Percentiles rank a stretch among this genome's conserved stretches.
Evolutionary conservation across 192 early-diverging fungal genomes (phyloP).

Genomic region (Cladochytrium replicatum): DNA sequence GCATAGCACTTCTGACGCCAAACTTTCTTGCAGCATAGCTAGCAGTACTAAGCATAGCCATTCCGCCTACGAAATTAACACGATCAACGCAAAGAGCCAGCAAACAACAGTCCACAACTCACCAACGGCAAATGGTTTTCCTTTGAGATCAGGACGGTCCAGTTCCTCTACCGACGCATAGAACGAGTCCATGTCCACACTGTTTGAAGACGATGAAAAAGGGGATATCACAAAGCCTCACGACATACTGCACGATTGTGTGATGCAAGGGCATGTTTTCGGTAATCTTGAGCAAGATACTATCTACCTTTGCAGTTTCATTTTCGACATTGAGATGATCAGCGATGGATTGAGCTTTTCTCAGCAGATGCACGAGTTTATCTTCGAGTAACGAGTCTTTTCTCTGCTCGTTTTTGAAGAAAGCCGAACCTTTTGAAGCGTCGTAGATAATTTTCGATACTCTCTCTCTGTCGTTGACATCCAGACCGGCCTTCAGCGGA

Average conservation of each 20-base stretch:
- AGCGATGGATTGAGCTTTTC: slow-evolving; percentile 23
- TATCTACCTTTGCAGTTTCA: slow-evolving; percentile 26
- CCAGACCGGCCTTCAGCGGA: slow-evolving; percentile 36
- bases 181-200: slow-evolving; percentile 39
- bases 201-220: slow-evolving; percentile 8
- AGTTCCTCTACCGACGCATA: slow-evolving; percentile 63
- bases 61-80: slow-evolving; percentile 1
- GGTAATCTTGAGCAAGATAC: slow-evolving; percentile 28
- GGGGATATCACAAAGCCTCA: slow-evolving; percentile 33
- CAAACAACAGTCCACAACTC: slow-evolving; percentile 3
- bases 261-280: slow-evolving; percentile 23
- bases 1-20: slow-evolving; percentile 62
- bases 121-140: slow-evolving; percentile 54
- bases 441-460: slow-evolving; percentile 50
- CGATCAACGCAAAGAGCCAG: background rate
- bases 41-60: slow-evolving; percentile 48
- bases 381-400: slow-evolving; percentile 27
- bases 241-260: slow-evolving; percentile 33
- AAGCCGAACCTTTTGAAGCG: slow-evolving; percentile 41
- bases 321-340: slow-evolving; percentile 20
- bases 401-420: slow-evolving; percentile 41
- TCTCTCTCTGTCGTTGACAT: slow-evolving; percentile 31
- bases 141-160: slow-evolving; percentile 48
- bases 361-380: slow-evolving; percentile 25
- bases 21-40: slow-evolving; percentile 56